A percentile compares a stretch with the other conserved stretches of the same genome.
These are phyloP conservation scores for Rhynchospora pubera DNA, from an alignment of 176 grass and related monocot genomes.

Conservation along the genomic window DNA sequence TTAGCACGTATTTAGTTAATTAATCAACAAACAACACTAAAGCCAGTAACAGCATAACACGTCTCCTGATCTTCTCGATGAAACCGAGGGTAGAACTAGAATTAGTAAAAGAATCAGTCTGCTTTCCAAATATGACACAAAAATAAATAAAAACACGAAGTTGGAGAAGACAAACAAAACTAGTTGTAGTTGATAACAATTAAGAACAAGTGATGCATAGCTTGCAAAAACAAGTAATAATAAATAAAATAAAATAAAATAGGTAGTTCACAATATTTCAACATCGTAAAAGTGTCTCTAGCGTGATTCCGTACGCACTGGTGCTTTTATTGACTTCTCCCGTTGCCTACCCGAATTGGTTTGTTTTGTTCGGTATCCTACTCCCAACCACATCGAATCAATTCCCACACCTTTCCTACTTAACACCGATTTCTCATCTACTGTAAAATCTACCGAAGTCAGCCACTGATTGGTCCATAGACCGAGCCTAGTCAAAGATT, in stretches of 20 bases:
- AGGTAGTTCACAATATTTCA: not conserved
- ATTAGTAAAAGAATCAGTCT: not conserved
- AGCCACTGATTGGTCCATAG: not conserved
- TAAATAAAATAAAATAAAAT: not conserved
- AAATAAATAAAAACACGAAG: too few species aligned
- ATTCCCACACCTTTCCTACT: not conserved
- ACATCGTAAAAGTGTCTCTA: not conserved
- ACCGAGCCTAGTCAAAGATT: not conserved
- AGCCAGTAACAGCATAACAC: not conserved
- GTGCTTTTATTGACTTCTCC: not conserved
- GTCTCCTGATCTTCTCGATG: not conserved
- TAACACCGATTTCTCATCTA: not conserved
- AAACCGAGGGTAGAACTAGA: not conserved
- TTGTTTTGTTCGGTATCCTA: constrained; percentile 19
- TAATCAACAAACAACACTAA: not conserved
- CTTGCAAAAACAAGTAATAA: not conserved
- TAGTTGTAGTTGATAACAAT: not conserved
- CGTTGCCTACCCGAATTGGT: not conserved
- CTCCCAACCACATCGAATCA: constrained; percentile 13
- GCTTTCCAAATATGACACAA: not conserved
- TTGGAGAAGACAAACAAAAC: not conserved
- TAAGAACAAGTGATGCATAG: not conserved
- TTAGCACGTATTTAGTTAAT: not conserved
- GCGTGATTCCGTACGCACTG: not conserved
- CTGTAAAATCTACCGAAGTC: not conserved